Evolutionary conservation across 768 basidiomycete genomes (phyloP), one percentile per base, ranked within the genome.

Genomic region (Lepiota brunneoincarnata): DNA sequence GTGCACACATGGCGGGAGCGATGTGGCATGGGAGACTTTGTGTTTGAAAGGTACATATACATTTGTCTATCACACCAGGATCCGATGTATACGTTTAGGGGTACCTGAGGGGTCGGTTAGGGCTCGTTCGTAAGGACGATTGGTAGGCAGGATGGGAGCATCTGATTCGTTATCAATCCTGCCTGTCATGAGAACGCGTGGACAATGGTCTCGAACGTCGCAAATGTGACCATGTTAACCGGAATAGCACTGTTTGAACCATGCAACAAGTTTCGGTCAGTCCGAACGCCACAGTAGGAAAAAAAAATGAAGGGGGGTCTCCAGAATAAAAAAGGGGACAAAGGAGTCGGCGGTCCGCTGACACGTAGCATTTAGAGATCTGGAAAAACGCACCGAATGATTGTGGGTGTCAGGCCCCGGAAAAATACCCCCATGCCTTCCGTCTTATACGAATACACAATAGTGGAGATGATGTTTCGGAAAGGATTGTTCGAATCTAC

Each of bases 221-320:
- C 80, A 66, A 92, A 91, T 1, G 86, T 90, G 28, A 84, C 86
- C 79, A 91, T 89, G 59, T 91, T 91, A n/a, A 89, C 88, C 2
- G 90, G 91, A 20, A 91, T 77, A n/a, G 89, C 87, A 37, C 87
- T 90, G 57, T 50, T 26, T 39, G 34, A 47, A 37, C 31, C 36
- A 48, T 24, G 34, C 6, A 54, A 37, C 18, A 46, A 18, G 42
- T n/a, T 7, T n/a, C 46, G 18, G 31, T 54, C 39, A 48, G 53
- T 21, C 15, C 38, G 5, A 34, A 17, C 23, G 34, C 35, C 41
- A 52, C 42, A 36, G 26, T 17, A 44, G 11, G 17, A 35, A 3
- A 3, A 39, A n/a, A 23, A 12, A 28, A 40, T 14, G 37, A 28
- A 18, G 20, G 56, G 37, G 49, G 38, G n/a, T 39, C 47, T 41